Evolutionary conservation across 192 early-diverging fungal species (phyloP), one percentile per base, ranked within the genome.

Genomic region (Umbelopsis sp.): DNA sequence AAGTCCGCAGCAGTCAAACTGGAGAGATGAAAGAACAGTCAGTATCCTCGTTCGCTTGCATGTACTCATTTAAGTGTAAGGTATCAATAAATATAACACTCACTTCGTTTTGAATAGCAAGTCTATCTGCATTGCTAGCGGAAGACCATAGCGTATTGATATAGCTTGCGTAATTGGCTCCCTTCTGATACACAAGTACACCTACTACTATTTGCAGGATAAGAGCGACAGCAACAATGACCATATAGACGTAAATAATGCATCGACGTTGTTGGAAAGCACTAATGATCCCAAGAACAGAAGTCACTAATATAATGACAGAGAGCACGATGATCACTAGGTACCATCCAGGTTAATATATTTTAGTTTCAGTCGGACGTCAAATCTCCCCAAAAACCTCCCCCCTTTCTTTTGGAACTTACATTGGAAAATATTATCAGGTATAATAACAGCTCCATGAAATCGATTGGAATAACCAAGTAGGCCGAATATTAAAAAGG

Each of bases 1-100:
- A 49, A 50, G 68, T 56, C 75, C 75, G 59, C 75, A 77, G 52
- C 75, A 77, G 16, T 45, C 24, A 32, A 77, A 77, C 75, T 77
- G 31, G n/a, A n/a, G n/a, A n/a, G n/a, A n/a, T 4, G 26, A 65
- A 14, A 38, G 6, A 62, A 41, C 36, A 41, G 0, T 41, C 38
- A 41, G 38, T 41, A 11, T 1, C 12, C 38, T 41, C 5, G 38
- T 11, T 41, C 38, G 38, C 38, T 41, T 41, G 7, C 36, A 41
- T 41, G 8, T 38, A n/a, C n/a, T n/a, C n/a, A n/a, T n/a, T n/a
- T n/a, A n/a, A 8, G 36, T 38, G 36, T 6, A 38, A 38, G 8
- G 36, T 38, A 8, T 29, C 20, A 22, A 45, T 38, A 21, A 68
- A 11, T 26, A n/a, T 47, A n/a, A n/a, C 12, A 45, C 21, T 56